These are phyloP conservation scores for Intubia oerlemansii DNA, from an alignment of 2,329 filamentous ascomycete genomes.

Conservation along the genomic window DNA sequence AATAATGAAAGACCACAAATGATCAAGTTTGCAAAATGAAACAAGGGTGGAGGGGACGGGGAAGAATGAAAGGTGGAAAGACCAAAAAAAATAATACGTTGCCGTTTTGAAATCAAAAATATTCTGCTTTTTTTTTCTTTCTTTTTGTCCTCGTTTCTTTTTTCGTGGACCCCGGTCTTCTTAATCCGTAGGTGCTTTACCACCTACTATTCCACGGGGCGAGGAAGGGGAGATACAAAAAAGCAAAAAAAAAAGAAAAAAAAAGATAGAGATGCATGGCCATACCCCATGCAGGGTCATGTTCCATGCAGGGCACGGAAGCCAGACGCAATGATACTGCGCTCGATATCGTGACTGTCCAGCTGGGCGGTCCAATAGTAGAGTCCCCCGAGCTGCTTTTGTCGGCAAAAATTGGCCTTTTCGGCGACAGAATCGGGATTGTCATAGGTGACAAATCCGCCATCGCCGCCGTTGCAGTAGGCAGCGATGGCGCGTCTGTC, in stretches of 20 bases:
- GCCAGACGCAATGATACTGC: constrained; percentile 35
- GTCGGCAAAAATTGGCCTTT: constrained; percentile 54
- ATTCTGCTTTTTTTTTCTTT: too few relatives aligned
- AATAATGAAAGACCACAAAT: too few relatives aligned
- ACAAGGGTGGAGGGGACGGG: too few relatives aligned
- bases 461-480: constrained; percentile 50
- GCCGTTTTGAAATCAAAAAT: too few relatives aligned
- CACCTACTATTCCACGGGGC: too few relatives aligned
- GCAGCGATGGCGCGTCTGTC: constrained; percentile 49
- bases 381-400: constrained; percentile 49
- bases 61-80: too few relatives aligned
- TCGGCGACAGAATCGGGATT: constrained; percentile 53
- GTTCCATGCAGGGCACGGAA: constrained; percentile 34
- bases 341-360: constrained; percentile 36
- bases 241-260: background rate
- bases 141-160: too few relatives aligned
- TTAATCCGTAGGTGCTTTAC: too few relatives aligned
- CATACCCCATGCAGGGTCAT: constrained; percentile 5
- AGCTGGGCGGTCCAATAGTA: constrained; percentile 69
- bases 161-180: too few relatives aligned
- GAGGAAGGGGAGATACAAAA: too few relatives aligned
- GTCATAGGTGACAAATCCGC: constrained; percentile 64
- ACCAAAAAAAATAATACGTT: too few relatives aligned
- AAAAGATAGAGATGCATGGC: background rate
- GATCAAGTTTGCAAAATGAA: too few relatives aligned